These are phyloP conservation scores for Coemansia sp. DNA, from an alignment of 192 early-diverging fungal species.

Conservation along the genomic window DNA sequence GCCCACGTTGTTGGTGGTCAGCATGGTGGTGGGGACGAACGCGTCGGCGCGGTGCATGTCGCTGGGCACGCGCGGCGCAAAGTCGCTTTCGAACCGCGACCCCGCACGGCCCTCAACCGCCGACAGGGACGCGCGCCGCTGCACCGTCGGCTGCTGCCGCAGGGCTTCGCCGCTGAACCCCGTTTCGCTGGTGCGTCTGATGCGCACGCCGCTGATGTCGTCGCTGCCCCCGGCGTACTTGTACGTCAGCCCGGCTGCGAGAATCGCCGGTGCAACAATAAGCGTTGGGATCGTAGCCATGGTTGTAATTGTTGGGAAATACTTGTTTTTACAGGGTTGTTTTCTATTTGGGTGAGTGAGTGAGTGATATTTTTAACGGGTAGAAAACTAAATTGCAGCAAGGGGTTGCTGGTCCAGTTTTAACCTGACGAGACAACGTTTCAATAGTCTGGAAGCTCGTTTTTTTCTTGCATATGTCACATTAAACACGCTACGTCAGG, in stretches of 20 bases:
- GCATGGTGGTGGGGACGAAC: conserved; percentile 36
- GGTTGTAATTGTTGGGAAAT: background rate
- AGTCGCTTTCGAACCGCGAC: conserved; percentile 15
- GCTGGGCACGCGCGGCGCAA: conserved; percentile 14
- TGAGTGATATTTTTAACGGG: conserved; percentile 53
- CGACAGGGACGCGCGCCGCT: background rate
- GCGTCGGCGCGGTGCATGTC: conserved; percentile 20
- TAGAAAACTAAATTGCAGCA: background rate
- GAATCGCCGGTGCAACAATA: conserved; percentile 34
- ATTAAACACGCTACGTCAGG: no score
- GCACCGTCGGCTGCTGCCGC: background rate
- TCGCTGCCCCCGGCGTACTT: conserved; percentile 7
- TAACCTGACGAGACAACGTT: no score
- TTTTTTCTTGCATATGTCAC: no score
- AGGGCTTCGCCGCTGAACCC: background rate
- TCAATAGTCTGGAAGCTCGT: no score
- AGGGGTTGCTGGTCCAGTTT: no score
- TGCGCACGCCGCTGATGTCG: background rate
- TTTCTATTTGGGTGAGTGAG: no score
- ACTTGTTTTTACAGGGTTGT: conserved; percentile 49
- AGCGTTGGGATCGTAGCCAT: conserved; percentile 40
- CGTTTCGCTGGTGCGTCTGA: conserved; percentile 2
- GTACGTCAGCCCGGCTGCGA: conserved; percentile 43
- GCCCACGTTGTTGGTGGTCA: background rate
- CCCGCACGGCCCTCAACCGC: background rate